Conservation (phyloP, 164 flowering plant genomes). For the Vitis vinifera region DNA sequence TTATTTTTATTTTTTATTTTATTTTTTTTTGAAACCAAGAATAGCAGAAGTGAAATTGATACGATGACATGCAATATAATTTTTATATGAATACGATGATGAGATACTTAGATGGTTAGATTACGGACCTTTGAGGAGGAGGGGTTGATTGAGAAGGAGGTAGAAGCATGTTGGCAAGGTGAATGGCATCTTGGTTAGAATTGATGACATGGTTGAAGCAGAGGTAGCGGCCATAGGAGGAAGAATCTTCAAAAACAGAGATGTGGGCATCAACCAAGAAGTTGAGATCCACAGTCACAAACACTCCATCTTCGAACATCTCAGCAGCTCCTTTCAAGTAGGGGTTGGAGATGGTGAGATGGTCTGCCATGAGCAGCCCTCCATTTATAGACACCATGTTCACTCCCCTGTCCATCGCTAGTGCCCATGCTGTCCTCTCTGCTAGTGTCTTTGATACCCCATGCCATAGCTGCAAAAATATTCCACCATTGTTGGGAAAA, state of each 20-base stretch:
- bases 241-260: conserved; percentile 42
- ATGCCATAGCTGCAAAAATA: conserved; percentile 50
- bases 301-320: conserved; percentile 64
- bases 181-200: no score
- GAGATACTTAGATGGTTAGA: no score
- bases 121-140: no score
- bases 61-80: no score
- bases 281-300: conserved; percentile 50
- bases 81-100: no score
- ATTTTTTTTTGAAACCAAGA: no score
- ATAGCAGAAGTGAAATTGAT: no score
- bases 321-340: conserved; percentile 67
- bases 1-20: no score
- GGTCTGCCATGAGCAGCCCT: conserved; percentile 41
- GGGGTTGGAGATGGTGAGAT: conserved; percentile 37
- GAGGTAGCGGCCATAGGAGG: conserved; percentile 61
- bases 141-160: no score
- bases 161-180: no score
- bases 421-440: conserved; percentile 71
- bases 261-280: conserved; percentile 59
- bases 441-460: conserved; percentile 65
- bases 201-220: conserved; percentile 46
- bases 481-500: no score
- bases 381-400: conserved; percentile 62
- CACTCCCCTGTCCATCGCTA: conserved; percentile 68